phyloP scores from a whole-genome alignment of 306 rosid species.

The Quercus bicolor region DNA sequence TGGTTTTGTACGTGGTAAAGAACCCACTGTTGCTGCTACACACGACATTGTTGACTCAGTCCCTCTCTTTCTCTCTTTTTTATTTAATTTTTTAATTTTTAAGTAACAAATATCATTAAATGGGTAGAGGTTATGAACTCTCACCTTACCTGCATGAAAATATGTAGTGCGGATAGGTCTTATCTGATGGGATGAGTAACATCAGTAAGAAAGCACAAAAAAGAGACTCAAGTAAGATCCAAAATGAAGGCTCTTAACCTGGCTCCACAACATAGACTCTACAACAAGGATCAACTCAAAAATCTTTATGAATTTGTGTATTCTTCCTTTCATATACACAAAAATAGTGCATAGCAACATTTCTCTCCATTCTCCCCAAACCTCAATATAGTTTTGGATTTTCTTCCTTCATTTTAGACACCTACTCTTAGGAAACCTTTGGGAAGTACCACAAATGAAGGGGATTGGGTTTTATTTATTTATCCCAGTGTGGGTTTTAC shows the following conservation, averaged over 20 bases:
- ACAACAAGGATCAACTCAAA: too few relatives aligned
- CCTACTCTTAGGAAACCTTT: too few relatives aligned
- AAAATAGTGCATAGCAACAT: not conserved
- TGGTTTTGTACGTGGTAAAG: not conserved
- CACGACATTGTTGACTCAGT: not conserved
- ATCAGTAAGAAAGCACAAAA: not conserved
- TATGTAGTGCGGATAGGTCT: not conserved
- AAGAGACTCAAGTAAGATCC: not conserved
- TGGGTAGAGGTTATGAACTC: not conserved
- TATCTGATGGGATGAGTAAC: not conserved
- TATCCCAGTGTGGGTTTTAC: too few relatives aligned
- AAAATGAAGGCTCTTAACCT: too few relatives aligned
- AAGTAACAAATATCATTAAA: not conserved
- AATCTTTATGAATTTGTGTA: too few relatives aligned
- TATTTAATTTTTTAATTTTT: not conserved
- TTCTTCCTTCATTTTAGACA: too few relatives aligned
- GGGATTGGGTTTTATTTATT: too few relatives aligned
- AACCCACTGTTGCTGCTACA: not conserved
- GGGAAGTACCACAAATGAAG: too few relatives aligned
- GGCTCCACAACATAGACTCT: too few relatives aligned
- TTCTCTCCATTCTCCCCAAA: not conserved
- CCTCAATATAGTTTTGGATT: too few relatives aligned
- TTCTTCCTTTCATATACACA: too few relatives aligned
- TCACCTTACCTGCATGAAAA: not conserved
- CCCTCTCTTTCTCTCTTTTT: not conserved